Evolutionary conservation across 1,139 yeast species (phyloP).

Genomic region (Chernovozyma aurita): DNA sequence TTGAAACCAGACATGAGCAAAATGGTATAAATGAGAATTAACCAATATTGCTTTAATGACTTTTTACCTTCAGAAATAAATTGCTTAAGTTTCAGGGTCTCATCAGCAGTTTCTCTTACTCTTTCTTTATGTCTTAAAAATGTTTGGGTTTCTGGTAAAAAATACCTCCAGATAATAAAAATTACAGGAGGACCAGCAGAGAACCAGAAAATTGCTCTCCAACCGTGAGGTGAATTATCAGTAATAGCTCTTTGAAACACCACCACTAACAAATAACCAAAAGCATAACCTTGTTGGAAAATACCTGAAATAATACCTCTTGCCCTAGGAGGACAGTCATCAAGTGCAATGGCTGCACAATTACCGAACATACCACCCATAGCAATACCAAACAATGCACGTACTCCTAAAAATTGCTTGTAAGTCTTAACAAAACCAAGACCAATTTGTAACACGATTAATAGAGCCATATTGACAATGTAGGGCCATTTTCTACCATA

Average conservation of each 20-base stretch:
- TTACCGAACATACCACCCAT: conserved; percentile 43
- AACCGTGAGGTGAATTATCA: conserved; percentile 27
- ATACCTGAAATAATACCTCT: conserved; percentile 40
- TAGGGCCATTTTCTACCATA: conserved; percentile 38
- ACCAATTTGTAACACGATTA: conserved; percentile 35
- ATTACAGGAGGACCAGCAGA: conserved; percentile 40
- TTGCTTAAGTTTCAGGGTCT: conserved; percentile 9
- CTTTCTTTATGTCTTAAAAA: conserved; percentile 24
- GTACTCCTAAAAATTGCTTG: conserved; percentile 33
- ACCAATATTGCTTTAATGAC: conserved; percentile 34
- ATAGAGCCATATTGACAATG: conserved; percentile 25
- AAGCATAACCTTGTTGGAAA: conserved; percentile 41
- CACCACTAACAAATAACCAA: conserved; percentile 40
- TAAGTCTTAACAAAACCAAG: conserved; percentile 38
- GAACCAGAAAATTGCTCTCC: conserved; percentile 43
- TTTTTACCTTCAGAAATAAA: conserved; percentile 16
- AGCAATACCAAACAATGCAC: conserved; percentile 39
- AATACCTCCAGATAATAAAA: conserved; percentile 32
- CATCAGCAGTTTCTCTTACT: conserved; percentile 7
- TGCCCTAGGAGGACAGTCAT: conserved; percentile 33
- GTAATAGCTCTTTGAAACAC: conserved; percentile 39
- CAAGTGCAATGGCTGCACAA: conserved; percentile 35
- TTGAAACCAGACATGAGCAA: conserved; percentile 43
- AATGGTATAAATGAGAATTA: conserved; percentile 30
- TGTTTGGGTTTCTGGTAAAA: conserved; percentile 36